Evolutionary conservation across 352 stramenopile genomes (phyloP).

Genomic region (Pythium rishiriense): DNA sequence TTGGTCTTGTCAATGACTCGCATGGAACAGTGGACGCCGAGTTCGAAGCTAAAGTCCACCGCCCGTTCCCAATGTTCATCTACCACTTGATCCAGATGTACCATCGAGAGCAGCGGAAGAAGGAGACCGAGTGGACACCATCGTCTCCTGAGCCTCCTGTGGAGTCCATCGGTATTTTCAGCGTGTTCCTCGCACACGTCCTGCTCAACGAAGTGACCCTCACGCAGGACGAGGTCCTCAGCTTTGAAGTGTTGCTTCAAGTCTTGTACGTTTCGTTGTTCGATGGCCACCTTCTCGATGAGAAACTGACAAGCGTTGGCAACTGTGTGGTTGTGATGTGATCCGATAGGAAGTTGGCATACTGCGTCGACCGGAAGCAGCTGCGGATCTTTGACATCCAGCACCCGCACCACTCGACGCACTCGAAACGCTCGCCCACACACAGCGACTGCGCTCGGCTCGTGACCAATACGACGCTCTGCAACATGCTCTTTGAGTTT

Average conservation of each 20-base stretch:
- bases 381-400: conserved; percentile 25
- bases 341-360: conserved; percentile 25
- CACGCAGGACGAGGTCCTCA: conserved; percentile 60
- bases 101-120: conserved; percentile 63
- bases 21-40: conserved; percentile 73
- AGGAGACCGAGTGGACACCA: conserved; percentile 50
- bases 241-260: conserved; percentile 78
- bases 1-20: neutral
- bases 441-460: neutral
- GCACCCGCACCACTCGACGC: conserved; percentile 8
- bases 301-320: neutral
- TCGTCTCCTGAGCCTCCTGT: conserved; percentile 65
- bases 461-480: conserved; percentile 25
- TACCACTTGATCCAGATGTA: conserved; percentile 86
- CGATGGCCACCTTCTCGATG: neutral
- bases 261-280: conserved; percentile 64
- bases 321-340: neutral
- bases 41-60: conserved; percentile 81
- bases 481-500: conserved; percentile 46
- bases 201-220: conserved; percentile 58
- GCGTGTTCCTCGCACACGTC: conserved; percentile 70
- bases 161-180: conserved; percentile 80
- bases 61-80: conserved; percentile 74
- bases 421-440: neutral
- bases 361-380: conserved; percentile 18